Base-by-base conservation (phyloP, 495 filamentous ascomycete species). In the Hypoxylon fuscum region DNA sequence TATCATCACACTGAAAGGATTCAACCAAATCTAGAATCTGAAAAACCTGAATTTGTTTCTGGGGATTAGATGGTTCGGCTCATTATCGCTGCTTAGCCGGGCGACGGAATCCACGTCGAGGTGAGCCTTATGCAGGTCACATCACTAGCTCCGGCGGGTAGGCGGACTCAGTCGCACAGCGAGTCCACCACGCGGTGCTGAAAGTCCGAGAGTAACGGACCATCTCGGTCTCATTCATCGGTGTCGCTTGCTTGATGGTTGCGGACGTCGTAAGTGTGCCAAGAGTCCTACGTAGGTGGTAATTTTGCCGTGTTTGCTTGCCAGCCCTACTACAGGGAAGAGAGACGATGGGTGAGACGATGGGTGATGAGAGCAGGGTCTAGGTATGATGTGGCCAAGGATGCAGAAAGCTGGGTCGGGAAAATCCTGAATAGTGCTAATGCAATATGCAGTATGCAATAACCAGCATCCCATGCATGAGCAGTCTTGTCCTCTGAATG, bases 81-180 rank as follows among this genome's bases (percentile, higher is more conserved):
- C 27, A 18, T 31, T 34, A 58, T 58, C 6, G 49, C 44, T 51
- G 34, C 50, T 46, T 59, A 59, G 38, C 62, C 62, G 62, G 62
- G 55, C 62, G 38, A 59, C 40, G 55, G 40, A 52, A 12, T 23
- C 53, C 20, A 46, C 20, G 50, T 37, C n/a, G n/a, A n/a, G n/a
- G n/a, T 20, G 23, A 57, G 35, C 32, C 64, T 66, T 63, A 73
- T 74, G 73, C 73, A 74, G 59, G 66, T 61, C 62, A 64, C 62
- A 27, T 64, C 55, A 59, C 68, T 74, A 74, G 75, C 71, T 69
- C 31, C 62, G 73, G 77, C 75, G 73, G 73, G 71, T 77, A 79
- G 63, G 72, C 66, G 67, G 44, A 55, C 32, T 38, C 58, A 49
- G 46, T 54, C 18, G 50, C 42, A 44, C 25, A 54, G 21, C 4